Evolutionary conservation across 2,329 filamentous ascomycete species (phyloP).

Genomic region (Pseudogymnoascus sp.): DNA sequence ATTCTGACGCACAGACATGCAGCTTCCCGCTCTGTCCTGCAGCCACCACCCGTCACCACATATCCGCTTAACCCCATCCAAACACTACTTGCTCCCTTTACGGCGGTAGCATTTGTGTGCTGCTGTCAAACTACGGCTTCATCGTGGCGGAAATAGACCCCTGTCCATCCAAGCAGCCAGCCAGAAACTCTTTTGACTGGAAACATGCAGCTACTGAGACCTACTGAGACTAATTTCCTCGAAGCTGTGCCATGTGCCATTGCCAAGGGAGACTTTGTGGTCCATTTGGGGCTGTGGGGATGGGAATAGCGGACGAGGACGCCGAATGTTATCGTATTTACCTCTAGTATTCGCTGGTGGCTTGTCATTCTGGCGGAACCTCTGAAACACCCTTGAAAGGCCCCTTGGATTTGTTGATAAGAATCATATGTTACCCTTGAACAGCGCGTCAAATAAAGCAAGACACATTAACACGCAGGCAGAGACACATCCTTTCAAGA

Average conservation of each 20-base stretch:
- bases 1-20: constrained; percentile 31
- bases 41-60: constrained; percentile 23
- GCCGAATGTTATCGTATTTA: neutral
- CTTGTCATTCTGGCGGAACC: neutral
- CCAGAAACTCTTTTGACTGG: constrained; percentile 16
- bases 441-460: neutral
- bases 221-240: constrained; percentile 10
- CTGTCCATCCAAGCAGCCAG: constrained; percentile 22
- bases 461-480: constrained; percentile 34
- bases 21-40: constrained; percentile 33
- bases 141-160: constrained; percentile 17
- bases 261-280: neutral
- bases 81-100: constrained; percentile 26
- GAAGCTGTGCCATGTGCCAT: neutral
- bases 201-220: constrained; percentile 9
- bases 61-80: constrained; percentile 22
- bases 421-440: constrained; percentile 29
- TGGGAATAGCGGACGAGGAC: neutral
- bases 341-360: neutral
- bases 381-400: neutral
- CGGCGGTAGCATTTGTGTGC: constrained; percentile 22
- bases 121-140: constrained; percentile 26
- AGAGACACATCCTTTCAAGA: constrained; percentile 29
- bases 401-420: constrained; percentile 8
- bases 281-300: neutral